phyloP scores from a whole-genome alignment of 2,329 filamentous ascomycete genomes.

The Venturia oleaginea region DNA sequence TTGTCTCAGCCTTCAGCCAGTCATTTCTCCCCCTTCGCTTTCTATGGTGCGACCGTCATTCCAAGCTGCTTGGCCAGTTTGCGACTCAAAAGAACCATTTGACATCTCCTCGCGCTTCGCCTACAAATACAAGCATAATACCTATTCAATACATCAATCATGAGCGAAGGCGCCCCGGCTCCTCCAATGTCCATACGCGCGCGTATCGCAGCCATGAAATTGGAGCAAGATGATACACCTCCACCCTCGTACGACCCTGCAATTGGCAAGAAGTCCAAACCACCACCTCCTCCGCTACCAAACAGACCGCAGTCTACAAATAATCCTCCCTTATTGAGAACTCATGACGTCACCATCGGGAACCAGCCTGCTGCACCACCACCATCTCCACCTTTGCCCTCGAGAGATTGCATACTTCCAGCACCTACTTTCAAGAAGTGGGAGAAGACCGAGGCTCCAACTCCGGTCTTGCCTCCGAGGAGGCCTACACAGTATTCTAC shows the following conservation, averaged over 20 bases:
- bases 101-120: not conserved
- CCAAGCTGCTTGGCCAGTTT: not conserved
- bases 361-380: constrained; percentile 10
- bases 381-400: constrained; percentile 6
- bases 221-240: constrained; percentile 32
- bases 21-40: not conserved
- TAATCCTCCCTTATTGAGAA: constrained; percentile 6
- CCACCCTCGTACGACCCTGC: constrained; percentile 25
- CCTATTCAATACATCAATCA: not conserved
- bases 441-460: constrained; percentile 14
- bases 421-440: constrained; percentile 11
- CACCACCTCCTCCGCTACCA: constrained; percentile 16
- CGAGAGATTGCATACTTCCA: constrained; percentile 9
- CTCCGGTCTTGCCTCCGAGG: constrained; percentile 42
- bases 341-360: not conserved
- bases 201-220: constrained; percentile 40
- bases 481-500: constrained; percentile 25
- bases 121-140: not conserved
- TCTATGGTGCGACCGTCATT: not conserved
- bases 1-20: not conserved
- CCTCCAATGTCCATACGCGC: constrained; percentile 30
- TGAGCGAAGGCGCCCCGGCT: constrained; percentile 3
- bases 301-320: constrained; percentile 11
- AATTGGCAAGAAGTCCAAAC: constrained; percentile 13
- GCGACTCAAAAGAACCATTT: not conserved